These are phyloP conservation scores for Bruguiera sexangula DNA, from an alignment of 345 rosid genomes.

Conservation along the genomic window DNA sequence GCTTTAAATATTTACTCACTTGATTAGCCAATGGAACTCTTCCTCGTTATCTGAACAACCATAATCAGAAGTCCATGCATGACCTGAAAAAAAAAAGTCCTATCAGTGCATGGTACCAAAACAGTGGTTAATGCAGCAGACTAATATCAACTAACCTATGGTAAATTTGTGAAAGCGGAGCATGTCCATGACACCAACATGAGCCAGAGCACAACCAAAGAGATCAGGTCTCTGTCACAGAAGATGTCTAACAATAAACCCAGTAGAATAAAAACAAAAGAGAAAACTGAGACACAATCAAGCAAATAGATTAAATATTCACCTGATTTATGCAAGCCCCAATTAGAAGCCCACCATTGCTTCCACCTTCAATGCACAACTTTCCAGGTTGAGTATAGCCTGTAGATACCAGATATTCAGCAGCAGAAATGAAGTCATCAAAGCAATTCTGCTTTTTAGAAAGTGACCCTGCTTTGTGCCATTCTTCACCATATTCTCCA, in stretches of 20 bases:
- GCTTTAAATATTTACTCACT: conserved; percentile 40
- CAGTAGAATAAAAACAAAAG: conserved; percentile 6
- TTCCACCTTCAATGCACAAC: conserved; percentile 90
- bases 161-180: conserved; percentile 92
- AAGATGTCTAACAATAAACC: not conserved
- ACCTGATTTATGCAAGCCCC: conserved; percentile 99
- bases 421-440: conserved; percentile 80
- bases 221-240: conserved; percentile 85
- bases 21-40: conserved; percentile 84
- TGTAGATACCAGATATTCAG: conserved; percentile 65
- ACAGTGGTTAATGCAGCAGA: not conserved
- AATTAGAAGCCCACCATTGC: conserved; percentile 91
- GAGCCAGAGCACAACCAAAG: conserved; percentile 95
- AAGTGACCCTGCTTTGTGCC: conserved; percentile 90
- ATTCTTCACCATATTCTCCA: conserved; percentile 95
- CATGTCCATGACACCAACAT: conserved; percentile 99
- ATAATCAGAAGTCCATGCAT: conserved; percentile 91
- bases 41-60: conserved; percentile 89
- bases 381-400: conserved; percentile 74
- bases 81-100: conserved; percentile 43
- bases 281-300: conserved; percentile 5
- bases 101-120: conserved; percentile 9
- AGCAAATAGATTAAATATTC: conserved; percentile 8
- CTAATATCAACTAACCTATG: conserved; percentile 49
- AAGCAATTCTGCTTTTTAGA: conserved; percentile 80